Conservation (phyloP, 1,284 basidiomycete genomes). For the Pulchroboletus neoregius region DNA sequence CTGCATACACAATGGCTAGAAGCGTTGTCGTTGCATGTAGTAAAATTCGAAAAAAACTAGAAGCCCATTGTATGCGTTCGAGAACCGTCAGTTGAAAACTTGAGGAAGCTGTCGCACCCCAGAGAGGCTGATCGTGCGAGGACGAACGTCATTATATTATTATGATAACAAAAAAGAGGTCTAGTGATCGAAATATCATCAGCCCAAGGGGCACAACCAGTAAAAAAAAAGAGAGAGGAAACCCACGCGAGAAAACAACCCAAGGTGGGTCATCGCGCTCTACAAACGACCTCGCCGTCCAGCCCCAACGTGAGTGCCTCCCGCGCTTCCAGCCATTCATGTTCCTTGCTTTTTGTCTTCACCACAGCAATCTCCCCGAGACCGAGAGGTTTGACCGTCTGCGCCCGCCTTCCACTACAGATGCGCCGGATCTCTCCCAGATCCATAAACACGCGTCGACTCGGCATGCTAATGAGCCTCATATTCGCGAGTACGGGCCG, state of each 20-base stretch:
- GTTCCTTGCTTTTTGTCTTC: slow-evolving; percentile 61
- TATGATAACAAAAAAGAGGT: not conserved
- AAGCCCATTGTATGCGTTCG: not conserved
- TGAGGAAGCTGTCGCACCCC: not conserved
- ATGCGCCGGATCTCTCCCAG: slow-evolving; percentile 66
- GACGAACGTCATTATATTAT: not conserved
- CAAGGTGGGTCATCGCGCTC: slow-evolving; percentile 48
- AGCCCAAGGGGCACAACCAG: not conserved
- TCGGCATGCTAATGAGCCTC: slow-evolving; percentile 32
- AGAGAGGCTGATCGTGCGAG: not conserved
- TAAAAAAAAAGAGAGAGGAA: not conserved
- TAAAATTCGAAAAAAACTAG: too few species aligned
- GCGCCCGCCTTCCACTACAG: slow-evolving; percentile 69
- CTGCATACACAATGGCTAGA: too few species aligned
- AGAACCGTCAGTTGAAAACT: not conserved
- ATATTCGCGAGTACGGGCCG: slow-evolving; percentile 65
- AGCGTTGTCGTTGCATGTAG: not conserved
- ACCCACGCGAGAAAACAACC: not conserved
- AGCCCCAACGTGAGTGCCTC: slow-evolving; percentile 59
- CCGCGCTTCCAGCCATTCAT: slow-evolving; percentile 59
- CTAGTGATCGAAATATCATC: not conserved
- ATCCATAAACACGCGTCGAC: slow-evolving; percentile 65
- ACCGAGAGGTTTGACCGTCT: slow-evolving; percentile 68
- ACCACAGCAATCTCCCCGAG: slow-evolving; percentile 88
- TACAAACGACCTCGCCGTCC: slow-evolving; percentile 70